Evolutionary conservation across 192 early-diverging fungal species (phyloP).

Genomic region (Helicostylum pulchrum): DNA sequence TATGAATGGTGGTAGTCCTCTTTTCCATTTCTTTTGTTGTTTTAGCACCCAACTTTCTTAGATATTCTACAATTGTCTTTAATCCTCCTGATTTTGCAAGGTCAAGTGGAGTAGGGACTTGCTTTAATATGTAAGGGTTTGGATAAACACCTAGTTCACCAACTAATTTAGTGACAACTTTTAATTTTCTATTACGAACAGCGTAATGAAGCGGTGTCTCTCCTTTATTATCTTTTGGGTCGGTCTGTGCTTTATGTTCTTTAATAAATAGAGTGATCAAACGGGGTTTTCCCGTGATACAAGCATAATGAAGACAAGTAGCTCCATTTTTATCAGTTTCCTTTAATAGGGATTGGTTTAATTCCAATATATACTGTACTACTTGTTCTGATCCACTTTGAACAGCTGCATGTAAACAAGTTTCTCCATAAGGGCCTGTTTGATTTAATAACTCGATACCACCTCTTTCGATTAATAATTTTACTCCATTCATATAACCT

Average conservation of each 20-base stretch:
- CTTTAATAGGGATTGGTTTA: constrained; percentile 13
- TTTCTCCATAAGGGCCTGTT: constrained; percentile 11
- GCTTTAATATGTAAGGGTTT: constrained; percentile 25
- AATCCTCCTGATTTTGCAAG: constrained; percentile 22
- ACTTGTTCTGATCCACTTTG: constrained; percentile 10
- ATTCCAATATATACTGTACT: constrained; percentile 17
- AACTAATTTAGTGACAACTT: constrained; percentile 19
- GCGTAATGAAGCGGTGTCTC: constrained; percentile 35
- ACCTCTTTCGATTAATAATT: constrained; percentile 21
- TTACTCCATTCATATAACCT: constrained; percentile 26
- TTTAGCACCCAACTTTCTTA: constrained; percentile 17
- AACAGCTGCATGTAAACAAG: constrained; percentile 23
- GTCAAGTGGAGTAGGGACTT: constrained; percentile 28
- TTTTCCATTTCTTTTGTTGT: constrained; percentile 32
- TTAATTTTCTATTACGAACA: constrained; percentile 16
- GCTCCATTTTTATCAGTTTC: constrained; percentile 17
- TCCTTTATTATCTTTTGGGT: constrained; percentile 19
- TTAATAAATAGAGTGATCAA: constrained; percentile 18
- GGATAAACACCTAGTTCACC: constrained; percentile 21
- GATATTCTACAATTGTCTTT: constrained; percentile 16
- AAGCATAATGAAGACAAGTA: constrained; percentile 32
- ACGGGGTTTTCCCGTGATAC: constrained; percentile 10
- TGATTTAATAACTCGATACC: constrained; percentile 13
- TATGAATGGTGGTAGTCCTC: not conserved
- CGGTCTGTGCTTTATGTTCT: constrained; percentile 9